Base-by-base conservation (phyloP, 1,284 basidiomycete genomes). In the Cryptococcus hybrid region DNA sequence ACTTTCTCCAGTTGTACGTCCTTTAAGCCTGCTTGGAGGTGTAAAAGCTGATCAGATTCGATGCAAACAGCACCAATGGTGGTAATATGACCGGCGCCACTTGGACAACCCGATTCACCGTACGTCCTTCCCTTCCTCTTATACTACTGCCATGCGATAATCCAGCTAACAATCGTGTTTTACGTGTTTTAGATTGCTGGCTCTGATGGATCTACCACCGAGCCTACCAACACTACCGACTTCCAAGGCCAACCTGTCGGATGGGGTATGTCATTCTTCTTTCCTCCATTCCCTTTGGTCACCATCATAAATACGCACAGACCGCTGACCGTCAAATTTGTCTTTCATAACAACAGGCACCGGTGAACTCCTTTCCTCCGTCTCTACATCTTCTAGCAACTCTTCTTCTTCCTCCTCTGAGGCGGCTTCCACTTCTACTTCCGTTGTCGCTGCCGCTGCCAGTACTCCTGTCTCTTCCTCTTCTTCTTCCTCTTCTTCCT, bases 71-170 rank as follows among this genome's bases (percentile, higher is more conserved):
- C 62, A 73, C 69, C 47, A 60, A 63, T 24, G 63, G 63, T n/a
- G 68, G 66, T 13, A 63, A 68, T 51, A 57, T 63, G 18, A 62
- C 65, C 44, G 63, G 64, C 18, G 62, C 63, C 18, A 63, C 66
- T 8, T 79, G 75, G 74, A 75, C 77, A 7, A 76, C 75, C n/a
- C 73, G 77, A 47, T 79, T 78, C 71, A 73, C 71, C 55, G 74
- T 76, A 36, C 58, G 70, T 30, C 9, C 35, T 8, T 42, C 18
- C 12, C 45, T 24, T 24, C 35, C 11, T 42, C 18, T 11, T 48
- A 18, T 38, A 40, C 34, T 15, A 43, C 18, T 38, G 44, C 9
- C 18, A 18, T 46, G 34, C 34, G 34, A 47, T 15, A 44, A 34
- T 8, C 37, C 18, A 44, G 43, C 13, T 24, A 18, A 35, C 40